Evolutionary conservation across 2,329 filamentous ascomycete genomes (phyloP).

Genomic region (Ophiostoma sp.): DNA sequence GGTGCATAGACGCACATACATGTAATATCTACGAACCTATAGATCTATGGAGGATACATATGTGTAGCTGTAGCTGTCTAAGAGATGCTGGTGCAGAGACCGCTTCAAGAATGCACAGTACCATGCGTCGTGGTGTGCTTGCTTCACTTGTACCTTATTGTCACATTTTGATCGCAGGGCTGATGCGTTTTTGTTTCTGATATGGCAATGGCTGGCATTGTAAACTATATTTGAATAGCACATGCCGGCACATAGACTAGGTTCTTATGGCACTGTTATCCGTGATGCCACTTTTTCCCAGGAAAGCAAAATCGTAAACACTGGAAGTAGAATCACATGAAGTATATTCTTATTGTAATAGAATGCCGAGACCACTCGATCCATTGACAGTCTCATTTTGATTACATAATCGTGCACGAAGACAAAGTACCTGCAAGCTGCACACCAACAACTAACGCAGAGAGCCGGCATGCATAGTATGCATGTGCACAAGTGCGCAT

Average conservation of each 20-base stretch:
- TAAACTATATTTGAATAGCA: not conserved
- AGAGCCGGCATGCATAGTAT: conserved; percentile 9
- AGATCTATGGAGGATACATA: not conserved
- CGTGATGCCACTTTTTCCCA: not conserved
- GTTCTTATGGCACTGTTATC: not conserved
- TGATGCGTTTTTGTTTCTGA: not conserved
- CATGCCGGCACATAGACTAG: not conserved
- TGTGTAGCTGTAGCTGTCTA: no score
- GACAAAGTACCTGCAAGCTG: no score
- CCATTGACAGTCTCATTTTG: no score
- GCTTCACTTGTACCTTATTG: not conserved
- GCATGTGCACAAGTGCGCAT: conserved; percentile 8
- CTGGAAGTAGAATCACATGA: no score
- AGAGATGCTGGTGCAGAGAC: no score
- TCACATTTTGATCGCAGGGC: conserved; percentile 2
- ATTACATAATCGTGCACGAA: no score
- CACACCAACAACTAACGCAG: no score
- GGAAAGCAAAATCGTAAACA: no score
- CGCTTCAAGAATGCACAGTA: no score
- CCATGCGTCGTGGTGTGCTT: not conserved
- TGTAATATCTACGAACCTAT: not conserved
- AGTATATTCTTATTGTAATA: no score
- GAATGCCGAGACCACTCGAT: no score
- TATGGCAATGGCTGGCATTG: not conserved
- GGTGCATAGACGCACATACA: not conserved